These are phyloP conservation scores for Neofusicoccum laricinum DNA, from an alignment of 2,329 filamentous ascomycete genomes.

Conservation along the genomic window DNA sequence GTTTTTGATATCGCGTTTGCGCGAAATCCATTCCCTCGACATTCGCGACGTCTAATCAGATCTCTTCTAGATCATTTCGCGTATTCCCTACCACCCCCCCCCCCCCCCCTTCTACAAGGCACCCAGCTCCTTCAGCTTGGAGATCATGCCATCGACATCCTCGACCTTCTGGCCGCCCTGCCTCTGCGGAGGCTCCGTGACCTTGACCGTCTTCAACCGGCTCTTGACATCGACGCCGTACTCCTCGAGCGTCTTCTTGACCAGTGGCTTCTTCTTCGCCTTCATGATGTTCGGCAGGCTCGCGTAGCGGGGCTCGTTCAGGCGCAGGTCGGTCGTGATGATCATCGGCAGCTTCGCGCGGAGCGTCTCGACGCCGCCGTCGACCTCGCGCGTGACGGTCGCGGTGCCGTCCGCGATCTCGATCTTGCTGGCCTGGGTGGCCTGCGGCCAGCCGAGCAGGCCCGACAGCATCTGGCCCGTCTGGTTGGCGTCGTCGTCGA, in stretches of 20 bases:
- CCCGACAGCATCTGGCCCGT: constrained; percentile 98
- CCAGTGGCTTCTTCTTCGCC: constrained; percentile 99
- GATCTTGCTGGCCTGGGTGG: constrained; percentile 86
- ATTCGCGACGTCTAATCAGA: neutral
- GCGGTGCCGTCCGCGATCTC: constrained; percentile 68
- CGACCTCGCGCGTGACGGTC: constrained; percentile 85
- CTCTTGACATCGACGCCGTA: constrained; percentile 67
- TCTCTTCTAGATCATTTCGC: neutral
- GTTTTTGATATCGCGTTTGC: neutral
- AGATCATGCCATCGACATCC: constrained; percentile 90
- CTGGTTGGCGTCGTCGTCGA: constrained; percentile 93
- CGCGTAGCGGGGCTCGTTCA: constrained; percentile 95
- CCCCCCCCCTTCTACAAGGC: constrained; percentile 64
- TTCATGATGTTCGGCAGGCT: constrained; percentile 99
- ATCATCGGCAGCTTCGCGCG: constrained; percentile 83
- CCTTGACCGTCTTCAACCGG: constrained; percentile 86
- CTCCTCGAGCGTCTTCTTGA: constrained; percentile 84
- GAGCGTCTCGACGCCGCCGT: constrained; percentile 91
- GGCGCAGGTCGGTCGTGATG: constrained; percentile 87
- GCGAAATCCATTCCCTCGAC: neutral
- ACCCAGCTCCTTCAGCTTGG: constrained; percentile 93
- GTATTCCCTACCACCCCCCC: neutral
- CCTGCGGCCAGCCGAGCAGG: constrained; percentile 87
- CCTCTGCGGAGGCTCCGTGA: constrained; percentile 79
- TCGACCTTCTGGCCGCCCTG: constrained; percentile 97